Conservation (phyloP, 345 rosid species). For the Citrus cavaleriei region DNA sequence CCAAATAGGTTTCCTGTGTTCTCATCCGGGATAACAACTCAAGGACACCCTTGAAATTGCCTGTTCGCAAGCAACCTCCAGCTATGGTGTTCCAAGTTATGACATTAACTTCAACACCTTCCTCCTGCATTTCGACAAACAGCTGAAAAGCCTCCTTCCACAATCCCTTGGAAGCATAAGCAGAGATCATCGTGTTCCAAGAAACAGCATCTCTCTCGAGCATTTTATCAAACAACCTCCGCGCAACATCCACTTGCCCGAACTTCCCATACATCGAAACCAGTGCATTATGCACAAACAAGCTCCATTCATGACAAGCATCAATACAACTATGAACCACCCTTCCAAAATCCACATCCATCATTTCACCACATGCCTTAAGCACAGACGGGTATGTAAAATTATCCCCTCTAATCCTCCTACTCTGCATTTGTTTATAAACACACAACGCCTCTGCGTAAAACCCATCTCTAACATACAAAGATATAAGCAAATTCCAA, state of each 20-base stretch:
- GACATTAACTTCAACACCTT: slow-evolving; percentile 40
- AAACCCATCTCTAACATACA: slow-evolving; percentile 40
- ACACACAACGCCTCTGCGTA: slow-evolving; percentile 40
- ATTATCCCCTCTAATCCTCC: slow-evolving; percentile 58
- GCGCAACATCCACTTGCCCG: slow-evolving; percentile 45
- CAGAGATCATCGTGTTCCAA: slow-evolving; percentile 69
- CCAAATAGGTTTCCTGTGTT: slow-evolving; percentile 33
- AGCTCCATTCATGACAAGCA: slow-evolving; percentile 31
- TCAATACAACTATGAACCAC: slow-evolving; percentile 51
- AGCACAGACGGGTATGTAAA: slow-evolving; percentile 80
- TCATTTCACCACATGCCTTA: slow-evolving; percentile 67
- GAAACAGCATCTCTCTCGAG: slow-evolving; percentile 61
- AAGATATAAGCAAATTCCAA: slow-evolving; percentile 70
- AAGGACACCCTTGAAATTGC: slow-evolving; percentile 50
- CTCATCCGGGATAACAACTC: slow-evolving; percentile 52
- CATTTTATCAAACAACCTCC: slow-evolving; percentile 56
- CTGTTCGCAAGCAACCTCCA: slow-evolving; percentile 49
- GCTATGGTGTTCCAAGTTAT: slow-evolving; percentile 70
- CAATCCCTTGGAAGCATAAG: slow-evolving; percentile 60
- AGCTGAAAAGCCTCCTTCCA: slow-evolving; percentile 66
- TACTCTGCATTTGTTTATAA: slow-evolving; percentile 51
- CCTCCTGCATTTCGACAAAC: slow-evolving; percentile 48
- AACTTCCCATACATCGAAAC: slow-evolving; percentile 72
- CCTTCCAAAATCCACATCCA: slow-evolving; percentile 50
- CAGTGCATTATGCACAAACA: slow-evolving; percentile 72